Base-by-base conservation (phyloP, 257 asterid genomes). In the Solanum chmielewskii region DNA sequence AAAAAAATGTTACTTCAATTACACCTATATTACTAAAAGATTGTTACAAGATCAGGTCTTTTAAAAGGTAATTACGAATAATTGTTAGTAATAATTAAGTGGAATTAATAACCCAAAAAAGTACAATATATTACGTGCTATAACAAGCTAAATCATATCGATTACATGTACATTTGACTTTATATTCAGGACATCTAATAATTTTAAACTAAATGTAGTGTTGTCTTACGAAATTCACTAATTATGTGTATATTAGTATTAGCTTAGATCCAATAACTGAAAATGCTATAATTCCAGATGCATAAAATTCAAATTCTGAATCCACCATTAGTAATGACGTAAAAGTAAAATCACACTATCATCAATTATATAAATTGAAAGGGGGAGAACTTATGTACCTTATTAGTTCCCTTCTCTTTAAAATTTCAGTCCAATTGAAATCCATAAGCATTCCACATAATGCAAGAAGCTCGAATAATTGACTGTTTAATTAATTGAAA, bases 401-500 rank as follows among this genome's bases (percentile, higher is more conserved):
- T 64, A 96, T 89, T 69, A 88, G 88, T 66, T 91, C 90, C 90
- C 92, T 93, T 88, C 95, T 92, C 87, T 93, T 95, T 25, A 97
- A 87, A 84, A 97, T 97, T 88, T 97, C 97, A 7, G 98, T 95
- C 98, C 98, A 95, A 87, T 95, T 97, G 90, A 92, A 94, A 90
- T 97, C 99, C 97, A 97, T 97, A 44, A 97, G 93, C 95, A 97
- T 90, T 85, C 98, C 99, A 89, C 96, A 95, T 90, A 97, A 87
- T 21, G 98, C 96, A 35, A 97, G 98, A 86, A 94, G 92, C 94
- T 97, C 99, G 89, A 95, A 95, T 84, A 97, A 86, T 82, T 90
- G 91, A 68, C 99, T 97, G 93, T 86, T 89, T 16, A 47, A 87
- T 62, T 25, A 27, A 23, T 35, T 77, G 39, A 35, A 35, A 9